Base-by-base conservation (phyloP, 305 asterid species). In the Solanum hybrid region DNA sequence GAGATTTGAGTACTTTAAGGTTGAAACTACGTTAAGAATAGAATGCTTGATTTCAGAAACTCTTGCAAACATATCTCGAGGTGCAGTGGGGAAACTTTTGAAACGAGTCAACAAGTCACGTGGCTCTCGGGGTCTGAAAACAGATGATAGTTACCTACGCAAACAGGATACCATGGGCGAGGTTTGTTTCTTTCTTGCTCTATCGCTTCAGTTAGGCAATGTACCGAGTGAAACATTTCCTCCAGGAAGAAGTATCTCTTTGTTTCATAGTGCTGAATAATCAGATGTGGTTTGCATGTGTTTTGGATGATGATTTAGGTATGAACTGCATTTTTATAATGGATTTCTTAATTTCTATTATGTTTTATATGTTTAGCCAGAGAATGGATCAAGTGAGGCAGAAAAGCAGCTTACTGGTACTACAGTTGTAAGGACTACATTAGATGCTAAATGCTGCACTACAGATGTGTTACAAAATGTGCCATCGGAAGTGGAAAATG, bases 31-130 rank as follows among this genome's bases (percentile, higher is more conserved):
- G 31, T 79, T 12, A 27, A 45, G 7, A 84, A 37, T 78, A 64
- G 26, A 73, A 77, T 29, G 71, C 35, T 93, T 90, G 29, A 87
- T 90, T 85, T 87, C 95, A 96, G 99, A 93, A 89, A 93, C 95
- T 80, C 98, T 97, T 71, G 87, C 94, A 40, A 93, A 95, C 71
- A 88, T 95, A 88, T 97, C 99, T 13, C 92, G 95, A 89, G 94
- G 90, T 92, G 95, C 94, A 19, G 98, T 95, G 77, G 95, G 95
- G 19, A 95, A 94, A 86, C 96, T 93, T 86, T 81, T 95, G 93
- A 94, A 92, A 88, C 94, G 96, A 88, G 95, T 92, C 82, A 95
- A 95, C 89, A 92, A 91, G 81, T 91, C 77, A 32, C 45, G 89
- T 5, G 72, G 89, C 27, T 90, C 90, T 10, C 89, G 91, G 89